Evolutionary conservation across 1,284 basidiomycete species (phyloP).

Genomic region (Melanopsichium pennsylvanicum): DNA sequence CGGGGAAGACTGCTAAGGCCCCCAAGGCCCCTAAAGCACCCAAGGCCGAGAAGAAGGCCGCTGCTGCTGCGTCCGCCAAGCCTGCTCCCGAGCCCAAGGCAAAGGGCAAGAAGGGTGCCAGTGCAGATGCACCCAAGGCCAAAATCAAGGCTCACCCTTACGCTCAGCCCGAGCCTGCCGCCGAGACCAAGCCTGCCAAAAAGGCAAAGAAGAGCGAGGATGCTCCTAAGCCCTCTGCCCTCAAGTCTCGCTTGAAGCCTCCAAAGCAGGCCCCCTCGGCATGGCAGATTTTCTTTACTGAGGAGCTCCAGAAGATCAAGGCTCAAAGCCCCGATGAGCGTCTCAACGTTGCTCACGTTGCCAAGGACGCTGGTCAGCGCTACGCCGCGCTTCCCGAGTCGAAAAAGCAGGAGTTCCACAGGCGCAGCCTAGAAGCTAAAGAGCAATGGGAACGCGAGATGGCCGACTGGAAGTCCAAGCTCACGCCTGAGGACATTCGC

Average conservation of each 20-base stretch:
- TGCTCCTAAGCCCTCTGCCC: conserved; percentile 63
- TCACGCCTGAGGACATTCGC: conserved; percentile 93
- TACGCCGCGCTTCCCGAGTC: conserved; percentile 81
- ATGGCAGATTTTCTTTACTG: conserved; percentile 96
- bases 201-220: conserved; percentile 49
- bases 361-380: conserved; percentile 90
- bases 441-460: conserved; percentile 81
- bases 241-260: conserved; percentile 74
- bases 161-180: conserved; percentile 30
- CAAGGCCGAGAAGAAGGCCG: conserved; percentile 35
- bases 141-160: conserved; percentile 44
- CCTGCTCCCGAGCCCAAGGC: conserved; percentile 29
- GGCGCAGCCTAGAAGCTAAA: conserved; percentile 79
- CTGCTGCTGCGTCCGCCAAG: conserved; percentile 26
- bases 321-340: conserved; percentile 70
- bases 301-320: conserved; percentile 87
- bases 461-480: conserved; percentile 82
- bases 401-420: conserved; percentile 73
- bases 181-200: conserved; percentile 39
- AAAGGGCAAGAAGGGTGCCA: conserved; percentile 46
- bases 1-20: conserved; percentile 29
- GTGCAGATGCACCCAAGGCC: conserved; percentile 39
- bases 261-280: conserved; percentile 92
- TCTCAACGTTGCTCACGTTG: conserved; percentile 92
- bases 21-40: conserved; percentile 36